Evolutionary conservation across 139 green algal genomes (phyloP), one percentile per base, ranked within the genome.

Genomic region (Chlorella sp.): DNA sequence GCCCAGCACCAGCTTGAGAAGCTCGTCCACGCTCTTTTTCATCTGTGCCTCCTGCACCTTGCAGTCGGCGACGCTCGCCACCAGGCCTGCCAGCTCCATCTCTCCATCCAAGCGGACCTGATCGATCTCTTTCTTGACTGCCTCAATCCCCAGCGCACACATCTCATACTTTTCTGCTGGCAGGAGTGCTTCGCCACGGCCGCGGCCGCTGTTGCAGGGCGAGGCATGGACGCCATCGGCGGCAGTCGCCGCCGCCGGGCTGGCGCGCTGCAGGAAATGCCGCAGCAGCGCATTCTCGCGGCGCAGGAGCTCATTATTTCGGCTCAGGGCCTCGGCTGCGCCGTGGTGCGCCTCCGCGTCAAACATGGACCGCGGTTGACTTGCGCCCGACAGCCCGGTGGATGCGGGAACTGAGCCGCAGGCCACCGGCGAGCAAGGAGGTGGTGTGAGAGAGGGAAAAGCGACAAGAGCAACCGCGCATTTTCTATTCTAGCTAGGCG

Each of bases 81-180:
- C 8, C 7, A 33, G 35, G 35, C 61, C 53, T 42, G 72, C 61
- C 46, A 50, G 25, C 46, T 78, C 46, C 61, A 68, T 42, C 59
- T 71, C 72, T 5, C 45, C 60, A 8, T 51, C 45, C 2, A 53
- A 41, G 27, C 41, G 27, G 27, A 62, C 11, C 1, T 48, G 33
- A 35, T 71, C 72, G 1, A 63, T 63, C 61, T 78, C 60, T 12
- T 46, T 33, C 17, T 17, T 29, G 1, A 40, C 7, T 2, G 45
- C 58, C 4, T 50, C 31, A 2, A 41, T 42, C 46, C 71, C 72
- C 7, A 59, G 36, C 5, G 62, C 29, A 27, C 62, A 71, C 25
- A 78, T 61, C 72, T 78, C 72, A 12, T 48, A 17, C 27, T 53
- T 58, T 61, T 78, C 72, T 42, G 33, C 60, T 23, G 71, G 46